Evolutionary conservation across 768 basidiomycete species (phyloP).

Genomic region (Podaxis rugospora): DNA sequence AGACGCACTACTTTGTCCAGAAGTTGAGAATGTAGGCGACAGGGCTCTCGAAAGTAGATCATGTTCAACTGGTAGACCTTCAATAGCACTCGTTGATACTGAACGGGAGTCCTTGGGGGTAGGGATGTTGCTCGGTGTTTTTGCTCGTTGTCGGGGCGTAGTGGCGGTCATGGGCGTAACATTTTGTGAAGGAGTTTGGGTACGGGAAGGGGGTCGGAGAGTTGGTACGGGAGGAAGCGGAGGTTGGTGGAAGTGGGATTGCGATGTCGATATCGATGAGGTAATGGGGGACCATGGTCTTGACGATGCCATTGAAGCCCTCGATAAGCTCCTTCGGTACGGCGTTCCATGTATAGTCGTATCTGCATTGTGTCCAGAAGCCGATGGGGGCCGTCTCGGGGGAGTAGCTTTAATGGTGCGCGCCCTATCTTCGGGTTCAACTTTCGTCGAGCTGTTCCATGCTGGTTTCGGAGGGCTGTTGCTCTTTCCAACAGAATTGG

Average conservation of each 20-base stretch:
- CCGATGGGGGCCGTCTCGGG: conserved; percentile 48
- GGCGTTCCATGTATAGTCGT: conserved; percentile 41
- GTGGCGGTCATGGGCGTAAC: conserved; percentile 24
- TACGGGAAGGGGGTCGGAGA: conserved; percentile 50
- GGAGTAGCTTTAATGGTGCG: conserved; percentile 44
- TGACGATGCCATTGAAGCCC: conserved; percentile 73
- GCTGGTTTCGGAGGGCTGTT: conserved; percentile 35
- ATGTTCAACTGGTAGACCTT: conserved; percentile 18
- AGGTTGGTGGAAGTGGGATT: conserved; percentile 37
- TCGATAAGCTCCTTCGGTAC: conserved; percentile 62
- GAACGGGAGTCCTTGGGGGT: conserved; percentile 53
- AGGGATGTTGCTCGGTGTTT: conserved; percentile 80
- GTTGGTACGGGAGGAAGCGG: conserved; percentile 5
- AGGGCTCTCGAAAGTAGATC: conserved; percentile 39
- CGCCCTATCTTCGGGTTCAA: conserved; percentile 50
- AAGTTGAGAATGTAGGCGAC: conserved; percentile 55
- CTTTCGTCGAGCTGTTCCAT: conserved; percentile 82
- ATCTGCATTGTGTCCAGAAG: conserved; percentile 35
- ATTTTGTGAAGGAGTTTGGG: conserved; percentile 52
- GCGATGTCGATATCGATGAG: conserved; percentile 66
- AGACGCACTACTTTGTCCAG: conserved; percentile 40
- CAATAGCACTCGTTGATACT: conserved; percentile 38
- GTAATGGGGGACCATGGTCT: conserved; percentile 78
- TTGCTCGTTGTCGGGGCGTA: conserved; percentile 66
- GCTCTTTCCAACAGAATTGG: not conserved